Conservation (phyloP, 2,329 filamentous ascomycete species). For the Hypoxylon sp. region DNA sequence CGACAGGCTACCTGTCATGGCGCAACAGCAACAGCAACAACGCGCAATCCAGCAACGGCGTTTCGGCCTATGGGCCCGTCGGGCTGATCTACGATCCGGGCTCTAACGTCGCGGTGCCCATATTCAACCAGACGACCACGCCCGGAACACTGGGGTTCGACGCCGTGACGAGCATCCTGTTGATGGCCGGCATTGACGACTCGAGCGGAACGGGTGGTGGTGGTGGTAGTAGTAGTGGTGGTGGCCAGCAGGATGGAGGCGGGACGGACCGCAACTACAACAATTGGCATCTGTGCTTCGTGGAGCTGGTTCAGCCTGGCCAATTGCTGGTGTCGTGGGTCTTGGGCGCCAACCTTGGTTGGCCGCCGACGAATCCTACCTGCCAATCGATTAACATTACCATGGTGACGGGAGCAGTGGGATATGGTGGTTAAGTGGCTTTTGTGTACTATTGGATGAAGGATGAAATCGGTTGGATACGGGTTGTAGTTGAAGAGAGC, state of each 20-base stretch:
- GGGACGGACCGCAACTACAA: slow-evolving; percentile 11
- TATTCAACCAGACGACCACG: slow-evolving; percentile 12
- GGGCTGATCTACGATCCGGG: slow-evolving; percentile 22
- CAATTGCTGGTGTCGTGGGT: slow-evolving; percentile 19
- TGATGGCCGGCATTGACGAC: slow-evolving; percentile 23
- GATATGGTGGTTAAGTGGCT: slow-evolving; percentile 8
- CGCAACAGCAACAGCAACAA: not conserved
- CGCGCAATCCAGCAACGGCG: not conserved
- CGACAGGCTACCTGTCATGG: slow-evolving; percentile 12
- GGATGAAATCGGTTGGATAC: not conserved
- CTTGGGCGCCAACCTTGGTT: slow-evolving; percentile 20
- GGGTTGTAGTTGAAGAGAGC: not conserved
- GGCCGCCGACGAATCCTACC: slow-evolving; percentile 24
- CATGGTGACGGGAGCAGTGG: slow-evolving; percentile 11
- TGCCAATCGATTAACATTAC: slow-evolving; percentile 19
- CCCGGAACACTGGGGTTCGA: slow-evolving; percentile 18
- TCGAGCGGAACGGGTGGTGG: not conserved
- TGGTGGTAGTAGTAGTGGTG: not conserved
- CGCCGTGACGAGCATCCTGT: slow-evolving; percentile 3
- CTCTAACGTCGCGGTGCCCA: slow-evolving; percentile 18
- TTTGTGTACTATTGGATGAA: not conserved
- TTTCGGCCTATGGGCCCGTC: slow-evolving; percentile 6
- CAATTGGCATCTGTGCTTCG: slow-evolving; percentile 22
- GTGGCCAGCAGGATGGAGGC: not conserved
- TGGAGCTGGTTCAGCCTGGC: not conserved